Evolutionary conservation across 108 stramenopile species (phyloP).

Genomic region (Asterionellopsis glacialis): DNA sequence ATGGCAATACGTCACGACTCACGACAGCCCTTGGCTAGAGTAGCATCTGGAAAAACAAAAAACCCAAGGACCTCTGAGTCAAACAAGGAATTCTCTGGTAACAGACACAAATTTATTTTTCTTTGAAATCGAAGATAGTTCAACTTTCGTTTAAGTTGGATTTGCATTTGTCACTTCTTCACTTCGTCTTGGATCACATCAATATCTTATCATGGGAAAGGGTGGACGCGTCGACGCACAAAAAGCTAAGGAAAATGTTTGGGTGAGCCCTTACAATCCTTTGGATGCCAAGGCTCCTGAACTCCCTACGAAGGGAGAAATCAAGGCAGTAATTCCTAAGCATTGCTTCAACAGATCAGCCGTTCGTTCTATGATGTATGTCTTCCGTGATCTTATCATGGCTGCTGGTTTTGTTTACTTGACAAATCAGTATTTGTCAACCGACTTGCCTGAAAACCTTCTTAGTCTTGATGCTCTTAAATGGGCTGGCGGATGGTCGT

Average conservation of each 20-base stretch:
- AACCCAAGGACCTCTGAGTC: too few species aligned
- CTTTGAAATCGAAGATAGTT: too few species aligned
- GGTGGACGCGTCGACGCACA: conserved; percentile 36
- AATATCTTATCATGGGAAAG: conserved; percentile 36
- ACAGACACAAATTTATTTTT: too few species aligned
- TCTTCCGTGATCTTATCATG: conserved; percentile 76
- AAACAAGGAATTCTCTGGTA: too few species aligned
- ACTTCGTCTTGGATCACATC: too few species aligned
- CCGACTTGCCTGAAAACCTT: conserved; percentile 61
- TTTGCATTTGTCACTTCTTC: too few species aligned
- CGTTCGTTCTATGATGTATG: conserved; percentile 77
- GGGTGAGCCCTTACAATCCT: conserved; percentile 84
- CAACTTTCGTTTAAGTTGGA: too few species aligned
- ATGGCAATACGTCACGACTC: too few species aligned
- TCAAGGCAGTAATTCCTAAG: conserved; percentile 83
- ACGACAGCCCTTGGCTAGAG: too few species aligned
- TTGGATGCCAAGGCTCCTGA: conserved; percentile 73
- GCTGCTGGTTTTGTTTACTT: conserved; percentile 78
- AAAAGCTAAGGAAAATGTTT: conserved; percentile 30
- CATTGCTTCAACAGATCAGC: conserved; percentile 94
- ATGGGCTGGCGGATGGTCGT: conserved; percentile 83
- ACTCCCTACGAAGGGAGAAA: conserved; percentile 86
- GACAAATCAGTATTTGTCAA: conserved; percentile 64
- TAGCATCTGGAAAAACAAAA: too few species aligned
- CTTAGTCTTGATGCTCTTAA: conserved; percentile 38